Conservation (phyloP, 768 basidiomycete genomes). For the Favolaschia claudopus region DNA sequence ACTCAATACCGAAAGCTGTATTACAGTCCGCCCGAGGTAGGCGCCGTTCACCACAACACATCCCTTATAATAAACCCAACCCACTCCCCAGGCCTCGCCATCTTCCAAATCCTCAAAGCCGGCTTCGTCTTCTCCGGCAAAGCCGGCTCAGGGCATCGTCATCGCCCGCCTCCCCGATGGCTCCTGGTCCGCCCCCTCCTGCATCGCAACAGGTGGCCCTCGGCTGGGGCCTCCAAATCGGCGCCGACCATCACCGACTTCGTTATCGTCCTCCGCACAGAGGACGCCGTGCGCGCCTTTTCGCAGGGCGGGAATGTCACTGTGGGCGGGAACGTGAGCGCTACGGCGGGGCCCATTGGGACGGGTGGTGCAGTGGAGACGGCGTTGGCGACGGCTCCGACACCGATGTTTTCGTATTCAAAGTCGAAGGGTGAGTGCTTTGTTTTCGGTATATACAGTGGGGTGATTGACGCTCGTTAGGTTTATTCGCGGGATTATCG, state of each 20-base stretch:
- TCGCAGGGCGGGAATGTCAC: slow-evolving; percentile 96
- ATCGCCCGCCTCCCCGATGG: slow-evolving; percentile 93
- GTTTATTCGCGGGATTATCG: slow-evolving; percentile 93
- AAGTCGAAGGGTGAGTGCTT: slow-evolving; percentile 83
- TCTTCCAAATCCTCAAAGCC: slow-evolving; percentile 93
- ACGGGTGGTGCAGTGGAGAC: slow-evolving; percentile 92
- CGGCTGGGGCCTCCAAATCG: slow-evolving; percentile 95
- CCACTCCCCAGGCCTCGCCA: slow-evolving; percentile 75
- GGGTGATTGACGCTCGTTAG: slow-evolving; percentile 44
- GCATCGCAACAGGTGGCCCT: slow-evolving; percentile 96
- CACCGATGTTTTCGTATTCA: slow-evolving; percentile 97
- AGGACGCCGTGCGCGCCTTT: slow-evolving; percentile 95
- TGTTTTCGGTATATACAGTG: neutral
- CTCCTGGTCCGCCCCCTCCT: slow-evolving; percentile 96
- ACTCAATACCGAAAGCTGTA: slow-evolving; percentile 92
- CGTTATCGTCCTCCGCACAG: slow-evolving; percentile 95
- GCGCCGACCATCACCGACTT: slow-evolving; percentile 96
- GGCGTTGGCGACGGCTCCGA: slow-evolving; percentile 79
- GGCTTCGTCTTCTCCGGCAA: slow-evolving; percentile 97
- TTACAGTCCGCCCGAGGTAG: slow-evolving; percentile 91
- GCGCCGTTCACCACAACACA: slow-evolving; percentile 17
- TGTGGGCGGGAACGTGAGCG: slow-evolving; percentile 88
- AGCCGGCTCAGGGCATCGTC: slow-evolving; percentile 91
- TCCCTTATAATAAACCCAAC: slow-evolving; percentile 2
- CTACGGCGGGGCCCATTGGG: slow-evolving; percentile 91